Conservation (phyloP, 441 rosid genomes). For the Gossypium trilobum region DNA sequence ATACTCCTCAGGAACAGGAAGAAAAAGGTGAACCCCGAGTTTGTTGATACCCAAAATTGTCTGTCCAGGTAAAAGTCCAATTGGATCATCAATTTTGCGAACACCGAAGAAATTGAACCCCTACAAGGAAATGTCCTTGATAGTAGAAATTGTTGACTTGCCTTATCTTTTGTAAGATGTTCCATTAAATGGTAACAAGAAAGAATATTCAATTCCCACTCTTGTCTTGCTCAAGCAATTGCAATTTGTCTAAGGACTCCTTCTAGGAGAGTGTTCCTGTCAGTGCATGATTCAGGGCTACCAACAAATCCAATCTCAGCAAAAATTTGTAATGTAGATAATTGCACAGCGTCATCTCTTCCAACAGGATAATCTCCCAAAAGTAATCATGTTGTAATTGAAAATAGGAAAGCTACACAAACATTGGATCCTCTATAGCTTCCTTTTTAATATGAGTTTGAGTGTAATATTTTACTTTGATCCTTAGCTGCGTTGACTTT, state of each 20-base stretch:
- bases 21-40: constrained; percentile 97
- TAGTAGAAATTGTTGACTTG: constrained; percentile 85
- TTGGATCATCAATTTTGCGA: constrained; percentile 96
- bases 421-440: constrained; percentile 87
- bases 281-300: constrained; percentile 87
- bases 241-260: constrained; percentile 89
- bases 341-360: constrained; percentile 94
- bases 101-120: constrained; percentile 82
- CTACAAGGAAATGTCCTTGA: constrained; percentile 81
- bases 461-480: constrained; percentile 80
- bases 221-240: constrained; percentile 80
- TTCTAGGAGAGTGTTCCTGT: constrained; percentile 81
- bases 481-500: constrained; percentile 89
- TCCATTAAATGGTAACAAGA: constrained; percentile 86
- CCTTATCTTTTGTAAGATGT: constrained; percentile 80
- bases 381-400: constrained; percentile 97
- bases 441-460: constrained; percentile 76
- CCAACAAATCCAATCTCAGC: constrained; percentile 83
- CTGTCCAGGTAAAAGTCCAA: constrained; percentile 90
- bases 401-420: constrained; percentile 33
- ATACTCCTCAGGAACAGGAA: constrained; percentile 94
- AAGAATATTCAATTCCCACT: constrained; percentile 91
- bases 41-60: constrained; percentile 86
- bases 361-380: constrained; percentile 96
- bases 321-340: constrained; percentile 88